Evolutionary conservation across 2,329 filamentous ascomycete genomes (phyloP).

Genomic region (Thielaviopsis ethacetica): DNA sequence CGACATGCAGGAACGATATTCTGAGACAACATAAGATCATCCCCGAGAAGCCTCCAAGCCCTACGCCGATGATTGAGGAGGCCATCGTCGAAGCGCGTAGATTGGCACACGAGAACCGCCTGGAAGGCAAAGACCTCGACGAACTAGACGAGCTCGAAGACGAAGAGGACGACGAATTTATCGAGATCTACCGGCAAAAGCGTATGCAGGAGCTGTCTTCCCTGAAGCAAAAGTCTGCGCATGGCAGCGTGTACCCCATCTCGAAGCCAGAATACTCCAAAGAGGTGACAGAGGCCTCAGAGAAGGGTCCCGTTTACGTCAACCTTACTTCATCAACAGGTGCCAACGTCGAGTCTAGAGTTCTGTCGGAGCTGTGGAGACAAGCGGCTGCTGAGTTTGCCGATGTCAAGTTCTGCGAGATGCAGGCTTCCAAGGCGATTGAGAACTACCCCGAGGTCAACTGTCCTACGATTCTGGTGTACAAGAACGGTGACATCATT

Average conservation of each 20-base stretch:
- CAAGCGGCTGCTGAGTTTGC: slow-evolving; percentile 72
- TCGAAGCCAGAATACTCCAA: slow-evolving; percentile 86
- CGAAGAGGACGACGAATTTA: slow-evolving; percentile 81
- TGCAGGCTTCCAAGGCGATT: slow-evolving; percentile 79
- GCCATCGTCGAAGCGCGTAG: slow-evolving; percentile 70
- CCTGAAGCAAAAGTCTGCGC: slow-evolving; percentile 59
- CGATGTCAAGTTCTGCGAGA: slow-evolving; percentile 96
- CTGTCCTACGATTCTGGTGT: slow-evolving; percentile 84
- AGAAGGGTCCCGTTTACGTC: slow-evolving; percentile 53
- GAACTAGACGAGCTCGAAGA: slow-evolving; percentile 90
- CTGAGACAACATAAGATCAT: slow-evolving; percentile 92
- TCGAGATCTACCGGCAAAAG: slow-evolving; percentile 76
- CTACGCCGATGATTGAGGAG: slow-evolving; percentile 91
- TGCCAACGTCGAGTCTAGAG: slow-evolving; percentile 68
- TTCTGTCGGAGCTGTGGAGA: slow-evolving; percentile 74
- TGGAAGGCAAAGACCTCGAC: slow-evolving; percentile 88
- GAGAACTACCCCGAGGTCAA: slow-evolving; percentile 93
- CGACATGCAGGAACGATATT: slow-evolving; percentile 71
- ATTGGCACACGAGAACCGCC: slow-evolving; percentile 75
- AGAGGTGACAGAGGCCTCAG: slow-evolving; percentile 83
- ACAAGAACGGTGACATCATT: slow-evolving; percentile 81
- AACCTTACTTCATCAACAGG: slow-evolving; percentile 65
- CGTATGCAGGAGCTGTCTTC: slow-evolving; percentile 67
- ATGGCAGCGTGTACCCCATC: slow-evolving; percentile 83
- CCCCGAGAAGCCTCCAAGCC: slow-evolving; percentile 91